These are phyloP conservation scores for Schoenoplectus triqueter DNA, from an alignment of 202 grass and related monocot genomes.

Conservation along the genomic window DNA sequence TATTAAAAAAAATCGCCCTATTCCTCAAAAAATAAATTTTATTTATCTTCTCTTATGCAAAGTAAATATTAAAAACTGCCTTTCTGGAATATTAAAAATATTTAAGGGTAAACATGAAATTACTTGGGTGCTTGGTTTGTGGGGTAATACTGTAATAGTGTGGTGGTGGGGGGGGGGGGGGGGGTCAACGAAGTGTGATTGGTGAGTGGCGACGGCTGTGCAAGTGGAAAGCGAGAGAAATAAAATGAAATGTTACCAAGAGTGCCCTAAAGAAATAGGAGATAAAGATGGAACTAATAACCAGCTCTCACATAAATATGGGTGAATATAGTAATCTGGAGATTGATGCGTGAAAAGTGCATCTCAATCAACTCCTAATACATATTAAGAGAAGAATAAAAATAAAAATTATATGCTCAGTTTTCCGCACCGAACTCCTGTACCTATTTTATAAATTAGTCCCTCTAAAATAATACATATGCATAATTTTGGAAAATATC, in stretches of 20 bases:
- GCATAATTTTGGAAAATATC: neutral
- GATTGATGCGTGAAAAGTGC: conserved; percentile 9
- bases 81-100: too few species aligned
- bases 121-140: conserved; percentile 13
- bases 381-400: neutral
- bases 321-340: conserved; percentile 1
- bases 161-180: too few species aligned
- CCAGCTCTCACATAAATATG: neutral
- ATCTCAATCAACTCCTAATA: conserved; percentile 16
- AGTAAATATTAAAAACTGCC: too few species aligned
- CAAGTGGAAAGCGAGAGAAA: conserved; percentile 24
- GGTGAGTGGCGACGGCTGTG: conserved; percentile 13
- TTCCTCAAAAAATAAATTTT: neutral
- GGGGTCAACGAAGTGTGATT: conserved; percentile 11
- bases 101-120: neutral
- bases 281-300: neutral
- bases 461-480: neutral
- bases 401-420: neutral
- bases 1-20: neutral
- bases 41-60: neutral
- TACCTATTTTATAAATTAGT: neutral
- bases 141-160: neutral
- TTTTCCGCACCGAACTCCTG: neutral
- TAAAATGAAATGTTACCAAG: neutral
- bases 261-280: neutral